A percentile compares a stretch with the other conserved stretches of the same genome.
Conservation (phyloP, 2,329 filamentous ascomycete species). For the Rugonectria rugulosa region DNA sequence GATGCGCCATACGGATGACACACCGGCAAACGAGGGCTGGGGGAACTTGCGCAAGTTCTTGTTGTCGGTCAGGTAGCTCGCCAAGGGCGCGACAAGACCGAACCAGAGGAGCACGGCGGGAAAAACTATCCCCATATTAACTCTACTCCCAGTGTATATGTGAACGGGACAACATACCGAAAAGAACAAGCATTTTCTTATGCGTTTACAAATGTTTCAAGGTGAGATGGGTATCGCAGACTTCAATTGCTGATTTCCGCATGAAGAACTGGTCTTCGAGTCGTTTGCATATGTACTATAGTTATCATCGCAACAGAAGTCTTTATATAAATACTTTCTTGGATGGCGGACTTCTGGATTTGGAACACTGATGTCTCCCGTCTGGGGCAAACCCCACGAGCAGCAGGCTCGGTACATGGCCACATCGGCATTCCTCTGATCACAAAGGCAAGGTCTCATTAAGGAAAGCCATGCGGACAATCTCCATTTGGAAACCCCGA, state of each 20-base stretch:
- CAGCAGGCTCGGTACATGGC: neutral
- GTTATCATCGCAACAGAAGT: too few species aligned
- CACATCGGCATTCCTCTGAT: neutral
- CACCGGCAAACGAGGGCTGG: neutral
- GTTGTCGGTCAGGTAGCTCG: neutral
- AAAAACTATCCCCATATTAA: neutral
- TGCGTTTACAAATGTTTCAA: neutral
- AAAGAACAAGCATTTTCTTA: neutral
- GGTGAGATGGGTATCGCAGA: neutral
- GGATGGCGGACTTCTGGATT: neutral
- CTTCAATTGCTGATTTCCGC: neutral
- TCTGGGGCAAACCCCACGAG: neutral
- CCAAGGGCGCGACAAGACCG: neutral
- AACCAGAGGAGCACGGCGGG: neutral
- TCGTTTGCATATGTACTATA: too few species aligned
- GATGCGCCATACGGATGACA: conserved; percentile 9
- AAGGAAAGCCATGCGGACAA: too few species aligned
- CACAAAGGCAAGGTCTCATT: neutral
- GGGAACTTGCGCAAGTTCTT: conserved; percentile 12
- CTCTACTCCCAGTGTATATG: neutral
- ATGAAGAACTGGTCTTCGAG: too few species aligned
- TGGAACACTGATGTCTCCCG: neutral
- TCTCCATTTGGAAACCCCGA: too few species aligned
- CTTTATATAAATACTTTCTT: neutral
- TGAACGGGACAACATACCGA: neutral